Conservation (phyloP, 306 rosid genomes). For the Potentilla sterilis region DNA sequence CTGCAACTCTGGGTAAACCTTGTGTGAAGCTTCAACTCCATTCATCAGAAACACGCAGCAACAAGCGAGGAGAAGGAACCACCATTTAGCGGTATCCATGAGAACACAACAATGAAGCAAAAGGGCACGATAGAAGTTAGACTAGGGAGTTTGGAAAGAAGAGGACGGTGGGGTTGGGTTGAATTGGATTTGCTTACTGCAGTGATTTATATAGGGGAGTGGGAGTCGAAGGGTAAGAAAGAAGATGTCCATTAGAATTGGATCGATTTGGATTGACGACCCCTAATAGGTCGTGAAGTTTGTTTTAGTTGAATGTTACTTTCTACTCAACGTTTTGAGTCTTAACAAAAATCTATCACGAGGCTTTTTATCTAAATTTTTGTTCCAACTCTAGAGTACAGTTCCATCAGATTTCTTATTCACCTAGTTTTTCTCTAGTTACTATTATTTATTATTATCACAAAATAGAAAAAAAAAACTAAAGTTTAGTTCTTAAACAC, state of each 20-base stretch:
- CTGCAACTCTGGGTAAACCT: slow-evolving; percentile 35
- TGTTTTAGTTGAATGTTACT: no score
- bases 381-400: no score
- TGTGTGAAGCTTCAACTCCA: slow-evolving; percentile 50
- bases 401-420: no score
- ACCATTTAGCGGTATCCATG: slow-evolving; percentile 4
- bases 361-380: no score
- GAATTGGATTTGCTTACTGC: neutral
- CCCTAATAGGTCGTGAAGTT: no score
- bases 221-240: neutral
- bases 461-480: no score
- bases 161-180: neutral
- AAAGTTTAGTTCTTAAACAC: no score
- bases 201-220: neutral
- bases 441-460: no score
- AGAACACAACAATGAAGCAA: neutral
- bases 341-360: no score
- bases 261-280: neutral
- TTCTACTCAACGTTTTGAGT: no score
- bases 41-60: slow-evolving; percentile 29
- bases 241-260: no score
- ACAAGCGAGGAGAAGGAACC: slow-evolving; percentile 16
- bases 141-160: neutral
- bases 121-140: neutral
- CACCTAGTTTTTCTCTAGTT: no score